phyloP scores from a whole-genome alignment of 495 filamentous ascomycete species.

The Diplogelasinospora grovesii region DNA sequence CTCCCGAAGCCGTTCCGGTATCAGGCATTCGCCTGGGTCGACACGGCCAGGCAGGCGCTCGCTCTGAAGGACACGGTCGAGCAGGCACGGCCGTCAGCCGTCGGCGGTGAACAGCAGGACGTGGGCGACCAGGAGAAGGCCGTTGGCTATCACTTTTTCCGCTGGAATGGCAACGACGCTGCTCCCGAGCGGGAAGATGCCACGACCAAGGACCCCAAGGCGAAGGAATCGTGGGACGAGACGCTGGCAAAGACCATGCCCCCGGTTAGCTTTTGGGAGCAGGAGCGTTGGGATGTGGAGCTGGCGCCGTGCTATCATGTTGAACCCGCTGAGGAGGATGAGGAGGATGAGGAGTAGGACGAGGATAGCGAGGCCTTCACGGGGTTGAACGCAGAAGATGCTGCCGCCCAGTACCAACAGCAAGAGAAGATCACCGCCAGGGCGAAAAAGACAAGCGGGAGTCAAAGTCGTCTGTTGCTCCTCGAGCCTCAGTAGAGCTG shows the following conservation, averaged over 20 bases:
- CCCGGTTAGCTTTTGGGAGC: constrained; percentile 19
- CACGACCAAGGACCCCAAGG: constrained; percentile 7
- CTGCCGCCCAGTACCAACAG: too few species aligned
- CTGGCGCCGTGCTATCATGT: constrained; percentile 3
- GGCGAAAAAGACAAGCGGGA: too few species aligned
- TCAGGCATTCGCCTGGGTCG: too few species aligned
- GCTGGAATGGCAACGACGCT: constrained; percentile 8
- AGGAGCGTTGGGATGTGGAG: constrained; percentile 23
- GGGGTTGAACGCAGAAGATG: too few species aligned
- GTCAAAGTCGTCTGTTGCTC: too few species aligned
- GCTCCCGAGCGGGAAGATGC: constrained; percentile 15
- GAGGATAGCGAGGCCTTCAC: neutral
- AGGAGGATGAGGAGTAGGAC: constrained; percentile 1
- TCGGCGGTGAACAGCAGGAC: neutral
- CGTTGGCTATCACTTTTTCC: constrained; percentile 15
- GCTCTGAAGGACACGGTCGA: too few species aligned
- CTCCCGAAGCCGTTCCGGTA: too few species aligned
- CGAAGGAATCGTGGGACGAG: constrained; percentile 17
- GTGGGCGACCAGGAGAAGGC: constrained; percentile 6
- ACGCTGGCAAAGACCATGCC: constrained; percentile 18
- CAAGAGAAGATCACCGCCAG: too few species aligned
- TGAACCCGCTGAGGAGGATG: neutral
- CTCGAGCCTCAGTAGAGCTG: too few species aligned
- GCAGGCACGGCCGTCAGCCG: neutral
- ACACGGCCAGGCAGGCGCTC: too few species aligned